Conservation (phyloP, 805 yeast species). For the Suhomyces kilbournensis region DNA sequence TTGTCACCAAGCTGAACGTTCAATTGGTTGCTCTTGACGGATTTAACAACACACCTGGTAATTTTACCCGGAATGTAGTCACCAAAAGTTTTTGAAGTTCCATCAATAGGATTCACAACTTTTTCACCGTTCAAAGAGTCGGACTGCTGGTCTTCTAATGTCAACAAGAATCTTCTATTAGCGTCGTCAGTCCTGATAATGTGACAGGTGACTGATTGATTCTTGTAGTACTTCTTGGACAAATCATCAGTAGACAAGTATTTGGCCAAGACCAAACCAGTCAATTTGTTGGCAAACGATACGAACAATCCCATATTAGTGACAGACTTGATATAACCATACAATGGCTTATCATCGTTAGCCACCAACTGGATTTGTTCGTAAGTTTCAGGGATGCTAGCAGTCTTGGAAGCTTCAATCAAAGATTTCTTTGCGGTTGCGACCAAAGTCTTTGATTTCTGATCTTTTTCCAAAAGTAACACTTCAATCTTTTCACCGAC, state of each 20-base stretch:
- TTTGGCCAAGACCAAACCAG: slow-evolving; percentile 79
- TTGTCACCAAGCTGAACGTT: slow-evolving; percentile 75
- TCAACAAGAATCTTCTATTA: slow-evolving; percentile 65
- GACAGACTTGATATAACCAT: slow-evolving; percentile 76
- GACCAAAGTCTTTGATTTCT: slow-evolving; percentile 56
- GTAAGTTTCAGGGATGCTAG: slow-evolving; percentile 54
- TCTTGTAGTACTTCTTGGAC: slow-evolving; percentile 49
- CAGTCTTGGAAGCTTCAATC: slow-evolving; percentile 57
- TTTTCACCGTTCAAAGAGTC: slow-evolving; percentile 23
- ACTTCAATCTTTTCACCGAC: slow-evolving; percentile 64
- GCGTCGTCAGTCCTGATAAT: slow-evolving; percentile 68
- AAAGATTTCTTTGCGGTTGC: slow-evolving; percentile 65
- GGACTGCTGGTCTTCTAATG: slow-evolving; percentile 44
- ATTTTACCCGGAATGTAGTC: slow-evolving; percentile 60
- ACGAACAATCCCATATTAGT: slow-evolving; percentile 83
- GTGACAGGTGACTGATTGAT: slow-evolving; percentile 70
- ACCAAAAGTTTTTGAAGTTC: slow-evolving; percentile 40
- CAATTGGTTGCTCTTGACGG: slow-evolving; percentile 69
- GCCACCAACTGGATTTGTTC: slow-evolving; percentile 53
- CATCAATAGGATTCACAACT: slow-evolving; percentile 61
- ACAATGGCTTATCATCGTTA: slow-evolving; percentile 35
- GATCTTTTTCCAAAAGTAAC: slow-evolving; percentile 65
- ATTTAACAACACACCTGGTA: slow-evolving; percentile 58
- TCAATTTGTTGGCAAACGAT: slow-evolving; percentile 72
- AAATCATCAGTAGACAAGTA: slow-evolving; percentile 59